A percentile compares a stretch with the other conserved stretches of the same genome.
Conservation (phyloP, 1,284 basidiomycete species). For the Erythrobasidium hasegawianum region DNA sequence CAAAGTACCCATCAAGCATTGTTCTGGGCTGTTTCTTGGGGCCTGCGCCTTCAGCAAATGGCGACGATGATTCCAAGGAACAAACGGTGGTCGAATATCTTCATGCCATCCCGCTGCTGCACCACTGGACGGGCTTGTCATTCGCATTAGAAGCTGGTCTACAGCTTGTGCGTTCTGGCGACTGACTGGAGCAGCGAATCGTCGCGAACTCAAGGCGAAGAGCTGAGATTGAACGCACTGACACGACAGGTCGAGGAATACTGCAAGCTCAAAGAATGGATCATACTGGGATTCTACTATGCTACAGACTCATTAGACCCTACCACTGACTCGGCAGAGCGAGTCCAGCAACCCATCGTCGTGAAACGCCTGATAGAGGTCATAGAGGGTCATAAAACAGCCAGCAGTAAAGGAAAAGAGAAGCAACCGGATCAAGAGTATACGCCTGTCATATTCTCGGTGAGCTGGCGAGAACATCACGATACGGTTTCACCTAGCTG, state of each 20-base stretch:
- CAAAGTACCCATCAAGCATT: constrained; percentile 52
- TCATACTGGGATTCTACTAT: constrained; percentile 67
- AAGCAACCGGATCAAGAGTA: not conserved
- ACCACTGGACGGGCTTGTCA: constrained; percentile 71
- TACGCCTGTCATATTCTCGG: constrained; percentile 61
- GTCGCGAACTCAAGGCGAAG: not conserved
- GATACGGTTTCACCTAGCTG: too few relatives aligned
- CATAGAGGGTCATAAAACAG: constrained; percentile 13
- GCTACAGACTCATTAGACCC: constrained; percentile 61
- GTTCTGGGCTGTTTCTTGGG: constrained; percentile 51
- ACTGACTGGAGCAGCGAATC: too few relatives aligned
- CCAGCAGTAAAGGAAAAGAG: constrained; percentile 2
- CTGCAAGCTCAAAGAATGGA: constrained; percentile 55
- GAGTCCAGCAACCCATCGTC: constrained; percentile 56
- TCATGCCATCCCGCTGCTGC: constrained; percentile 66
- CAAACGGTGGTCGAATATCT: constrained; percentile 39
- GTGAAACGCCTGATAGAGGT: constrained; percentile 28
- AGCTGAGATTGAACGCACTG: not conserved
- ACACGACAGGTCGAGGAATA: constrained; percentile 44
- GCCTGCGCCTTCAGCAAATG: constrained; percentile 20
- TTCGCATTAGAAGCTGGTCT: constrained; percentile 75
- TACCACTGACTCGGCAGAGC: constrained; percentile 59
- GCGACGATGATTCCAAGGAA: too few relatives aligned
- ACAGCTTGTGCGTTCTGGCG: constrained; percentile 63
- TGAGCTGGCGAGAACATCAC: too few relatives aligned